phyloP scores from a whole-genome alignment of 2,329 filamentous ascomycete species.

The Aspergillus sp. region DNA sequence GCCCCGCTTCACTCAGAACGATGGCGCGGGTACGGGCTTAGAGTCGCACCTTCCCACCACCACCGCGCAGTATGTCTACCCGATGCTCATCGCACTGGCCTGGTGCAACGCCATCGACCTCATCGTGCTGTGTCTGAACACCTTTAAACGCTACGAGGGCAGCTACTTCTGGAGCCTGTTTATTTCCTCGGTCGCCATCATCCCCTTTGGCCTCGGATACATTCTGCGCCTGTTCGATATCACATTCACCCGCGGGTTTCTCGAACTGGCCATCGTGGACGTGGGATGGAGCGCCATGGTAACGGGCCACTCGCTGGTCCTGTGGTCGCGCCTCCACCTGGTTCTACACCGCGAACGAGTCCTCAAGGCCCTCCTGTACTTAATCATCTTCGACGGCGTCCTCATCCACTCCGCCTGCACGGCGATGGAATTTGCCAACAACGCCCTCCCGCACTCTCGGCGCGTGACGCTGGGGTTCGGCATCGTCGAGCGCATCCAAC shows the following conservation, averaged over 20 bases:
- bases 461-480: conserved; percentile 36
- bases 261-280: conserved; percentile 38
- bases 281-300: conserved; percentile 49
- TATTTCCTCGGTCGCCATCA: conserved; percentile 42
- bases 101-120: conserved; percentile 52
- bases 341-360: conserved; percentile 37
- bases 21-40: conserved; percentile 7
- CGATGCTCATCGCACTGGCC: conserved; percentile 42
- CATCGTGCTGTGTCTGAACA: conserved; percentile 46
- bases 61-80: conserved; percentile 32
- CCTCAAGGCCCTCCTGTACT: conserved; percentile 39
- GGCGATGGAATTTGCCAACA: conserved; percentile 43
- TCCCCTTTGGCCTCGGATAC: conserved; percentile 47
- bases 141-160: conserved; percentile 46
- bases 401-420: conserved; percentile 43
- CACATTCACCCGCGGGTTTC: conserved; percentile 34
- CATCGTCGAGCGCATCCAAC: conserved; percentile 54
- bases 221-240: conserved; percentile 45
- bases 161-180: conserved; percentile 52
- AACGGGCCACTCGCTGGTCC: conserved; percentile 49
- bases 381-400: conserved; percentile 47
- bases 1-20: conserved; percentile 11
- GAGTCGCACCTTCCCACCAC: conserved; percentile 1
- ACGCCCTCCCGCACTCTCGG: conserved; percentile 19
- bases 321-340: conserved; percentile 51